Base-by-base conservation (phyloP, 1,284 basidiomycete genomes). In the Rhodotorula sp. region DNA sequence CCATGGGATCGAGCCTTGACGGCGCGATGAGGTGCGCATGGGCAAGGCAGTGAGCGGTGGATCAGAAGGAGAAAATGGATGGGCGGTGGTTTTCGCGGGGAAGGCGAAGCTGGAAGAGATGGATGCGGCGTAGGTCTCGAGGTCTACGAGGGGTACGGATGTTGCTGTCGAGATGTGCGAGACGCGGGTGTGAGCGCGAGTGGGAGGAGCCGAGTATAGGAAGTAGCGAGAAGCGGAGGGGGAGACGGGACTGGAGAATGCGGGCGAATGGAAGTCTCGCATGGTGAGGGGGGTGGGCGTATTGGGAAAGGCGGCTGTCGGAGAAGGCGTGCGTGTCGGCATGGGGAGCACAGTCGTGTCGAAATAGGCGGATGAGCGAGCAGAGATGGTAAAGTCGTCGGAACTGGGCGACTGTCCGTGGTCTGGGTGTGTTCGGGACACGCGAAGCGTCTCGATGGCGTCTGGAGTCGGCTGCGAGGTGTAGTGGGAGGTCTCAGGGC, bases 1-100 rank as follows among this genome's bases (percentile, higher is more conserved):
- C 62, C 62, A 58, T 7, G 62, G 62, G 7, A 48, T 48, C 10
- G 62, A 58, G 18, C 46, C n/a, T 28, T 52, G 34, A 18, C 55
- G 37, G 6, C 62, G 55, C 4, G 55, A 34, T 13, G 50, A 26
- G 50, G 40, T 44, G 10, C 40, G 40, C 9, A 13, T 44, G 11
- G 40, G 40, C 9, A 44, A 44, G 13, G 40, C 40, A 13, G 40
- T 44, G 40, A 44, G 40, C 11, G 40, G 24, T 13, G 34, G 3
- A 10, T 11, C 55, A 22, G 15, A 3, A n/a, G 13, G 24, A n/a
- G 55, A 28, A n/a, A 6, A 11, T n/a, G 48, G 7, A 22, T 26
- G 37, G 9, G 34, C 37, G 55, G 24, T 1, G n/a, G 34, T 24
- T 24, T n/a, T 9, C 37, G 24, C 24, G 37, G 37, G 24, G n/a